These are phyloP conservation scores for Globisporangium abappressorium DNA, from an alignment of 352 stramenopile genomes.

Conservation along the genomic window DNA sequence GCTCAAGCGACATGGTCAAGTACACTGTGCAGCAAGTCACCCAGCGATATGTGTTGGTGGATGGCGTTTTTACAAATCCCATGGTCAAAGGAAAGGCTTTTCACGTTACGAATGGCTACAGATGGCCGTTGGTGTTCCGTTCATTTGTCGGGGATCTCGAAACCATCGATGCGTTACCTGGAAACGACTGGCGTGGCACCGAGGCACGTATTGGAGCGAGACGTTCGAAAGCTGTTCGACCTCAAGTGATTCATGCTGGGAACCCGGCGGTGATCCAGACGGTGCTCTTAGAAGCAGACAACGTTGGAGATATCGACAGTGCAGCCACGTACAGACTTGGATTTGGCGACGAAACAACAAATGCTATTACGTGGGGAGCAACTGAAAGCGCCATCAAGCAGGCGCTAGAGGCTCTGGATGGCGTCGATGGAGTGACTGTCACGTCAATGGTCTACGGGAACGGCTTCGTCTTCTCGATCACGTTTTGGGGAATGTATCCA, in stretches of 20 bases:
- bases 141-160: constrained; percentile 56
- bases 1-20: constrained; percentile 42
- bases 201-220: constrained; percentile 43
- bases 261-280: constrained; percentile 58
- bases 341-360: constrained; percentile 46
- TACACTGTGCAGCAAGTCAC: constrained; percentile 34
- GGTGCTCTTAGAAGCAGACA: constrained; percentile 43
- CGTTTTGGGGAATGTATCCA: constrained; percentile 83
- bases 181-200: constrained; percentile 58
- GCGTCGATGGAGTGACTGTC: constrained; percentile 54
- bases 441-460: constrained; percentile 33
- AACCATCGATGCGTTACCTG: constrained; percentile 55
- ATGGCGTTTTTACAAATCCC: constrained; percentile 38
- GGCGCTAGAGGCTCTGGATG: constrained; percentile 39
- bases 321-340: constrained; percentile 44
- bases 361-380: constrained; percentile 38
- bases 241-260: constrained; percentile 45
- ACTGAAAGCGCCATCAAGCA: constrained; percentile 30
- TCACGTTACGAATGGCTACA: constrained; percentile 40
- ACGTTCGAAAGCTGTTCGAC: constrained; percentile 31
- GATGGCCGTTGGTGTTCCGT: constrained; percentile 68
- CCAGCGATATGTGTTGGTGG: constrained; percentile 40
- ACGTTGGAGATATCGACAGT: constrained; percentile 20
- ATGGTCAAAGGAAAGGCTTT: constrained; percentile 37
- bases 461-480: constrained; percentile 79